Evolutionary conservation across 2,329 filamentous ascomycete genomes (phyloP).

Genomic region (Juglanconis sp.): DNA sequence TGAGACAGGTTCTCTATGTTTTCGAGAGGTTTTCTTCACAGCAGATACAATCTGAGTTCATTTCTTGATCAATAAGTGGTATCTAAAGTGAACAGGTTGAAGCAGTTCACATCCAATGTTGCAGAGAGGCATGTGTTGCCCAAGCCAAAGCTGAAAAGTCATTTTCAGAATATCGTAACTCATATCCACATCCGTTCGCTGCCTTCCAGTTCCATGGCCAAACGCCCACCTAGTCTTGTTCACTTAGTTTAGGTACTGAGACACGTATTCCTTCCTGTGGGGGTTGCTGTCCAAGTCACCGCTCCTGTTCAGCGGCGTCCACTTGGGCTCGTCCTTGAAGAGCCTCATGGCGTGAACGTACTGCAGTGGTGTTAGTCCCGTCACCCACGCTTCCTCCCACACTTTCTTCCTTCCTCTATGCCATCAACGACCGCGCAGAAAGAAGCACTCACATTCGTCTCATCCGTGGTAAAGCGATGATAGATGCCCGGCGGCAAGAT

Average conservation of each 20-base stretch:
- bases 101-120: background rate
- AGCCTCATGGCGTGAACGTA: slow-evolving; percentile 94
- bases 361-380: slow-evolving; percentile 41
- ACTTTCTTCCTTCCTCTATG: background rate
- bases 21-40: background rate
- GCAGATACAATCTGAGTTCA: background rate
- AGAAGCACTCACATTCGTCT: slow-evolving; percentile 69
- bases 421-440: background rate
- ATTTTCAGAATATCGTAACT: background rate
- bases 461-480: slow-evolving; percentile 94
- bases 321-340: slow-evolving; percentile 98
- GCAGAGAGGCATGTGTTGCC: background rate
- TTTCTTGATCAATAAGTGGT: background rate
- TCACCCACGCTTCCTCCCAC: background rate
- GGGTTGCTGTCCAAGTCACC: slow-evolving; percentile 74
- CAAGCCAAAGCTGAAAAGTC: background rate
- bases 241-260: slow-evolving; percentile 36
- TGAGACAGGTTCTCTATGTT: background rate
- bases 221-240: background rate
- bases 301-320: slow-evolving; percentile 86
- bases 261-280: slow-evolving; percentile 75
- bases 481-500: slow-evolving; percentile 95
- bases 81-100: background rate
- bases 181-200: background rate
- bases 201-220: background rate